Conservation (phyloP, 345 rosid genomes). For the Tarenaya hassleriana region DNA sequence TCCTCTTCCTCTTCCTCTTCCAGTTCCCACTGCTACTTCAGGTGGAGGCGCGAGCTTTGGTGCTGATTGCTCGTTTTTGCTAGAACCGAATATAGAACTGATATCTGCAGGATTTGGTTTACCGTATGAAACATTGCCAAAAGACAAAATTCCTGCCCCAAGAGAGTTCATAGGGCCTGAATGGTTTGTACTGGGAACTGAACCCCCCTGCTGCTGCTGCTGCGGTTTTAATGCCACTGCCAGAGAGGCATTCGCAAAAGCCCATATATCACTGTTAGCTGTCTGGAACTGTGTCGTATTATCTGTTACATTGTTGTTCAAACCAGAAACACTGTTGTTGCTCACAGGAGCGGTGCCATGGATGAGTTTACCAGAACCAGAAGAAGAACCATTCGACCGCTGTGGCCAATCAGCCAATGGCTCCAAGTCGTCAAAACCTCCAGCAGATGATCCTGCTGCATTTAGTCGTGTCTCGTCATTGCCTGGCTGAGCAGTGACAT, state of each 20-base stretch:
- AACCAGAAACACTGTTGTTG: slow-evolving; percentile 32
- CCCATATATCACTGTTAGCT: slow-evolving; percentile 41
- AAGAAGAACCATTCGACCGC: slow-evolving; percentile 31
- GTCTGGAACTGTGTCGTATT: slow-evolving; percentile 26
- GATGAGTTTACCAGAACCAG: slow-evolving; percentile 11
- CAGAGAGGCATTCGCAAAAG: slow-evolving; percentile 33
- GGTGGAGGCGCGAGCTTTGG: slow-evolving; percentile 93
- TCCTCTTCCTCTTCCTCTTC: slow-evolving; percentile 62
- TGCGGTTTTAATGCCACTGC: slow-evolving; percentile 33
- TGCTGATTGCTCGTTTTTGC: slow-evolving; percentile 50
- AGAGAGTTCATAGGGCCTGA: slow-evolving; percentile 42
- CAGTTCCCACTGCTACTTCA: slow-evolving; percentile 58
- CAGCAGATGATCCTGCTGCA: slow-evolving; percentile 34
- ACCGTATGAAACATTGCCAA: slow-evolving; percentile 26
- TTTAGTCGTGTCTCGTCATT: slow-evolving; percentile 32
- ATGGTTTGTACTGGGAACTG: slow-evolving; percentile 20
- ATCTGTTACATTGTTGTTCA: slow-evolving; percentile 27
- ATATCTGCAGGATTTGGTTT: slow-evolving; percentile 44
- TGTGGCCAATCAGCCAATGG: slow-evolving; percentile 96
- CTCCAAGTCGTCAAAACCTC: slow-evolving; percentile 65
- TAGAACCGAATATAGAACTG: slow-evolving; percentile 65
- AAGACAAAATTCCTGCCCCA: slow-evolving; percentile 37
- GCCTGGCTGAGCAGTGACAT: slow-evolving; percentile 24
- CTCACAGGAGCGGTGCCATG: slow-evolving; percentile 27
- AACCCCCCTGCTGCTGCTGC: slow-evolving; percentile 30